Evolutionary conservation across 2,329 filamentous ascomycete genomes (phyloP).

Genomic region (Colletotrichum sp.): DNA sequence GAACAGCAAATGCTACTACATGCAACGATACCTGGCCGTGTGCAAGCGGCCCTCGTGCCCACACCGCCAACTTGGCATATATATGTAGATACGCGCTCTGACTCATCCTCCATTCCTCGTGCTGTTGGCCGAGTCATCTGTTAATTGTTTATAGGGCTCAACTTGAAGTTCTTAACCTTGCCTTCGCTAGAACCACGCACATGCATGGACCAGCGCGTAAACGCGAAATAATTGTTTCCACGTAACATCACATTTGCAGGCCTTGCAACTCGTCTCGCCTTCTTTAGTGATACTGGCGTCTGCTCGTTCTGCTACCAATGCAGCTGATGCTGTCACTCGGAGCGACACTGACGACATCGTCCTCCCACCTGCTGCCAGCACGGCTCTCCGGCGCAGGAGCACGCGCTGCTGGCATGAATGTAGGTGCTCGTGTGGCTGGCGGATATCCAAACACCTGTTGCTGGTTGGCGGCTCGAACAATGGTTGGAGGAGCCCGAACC

Average conservation of each 20-base stretch:
- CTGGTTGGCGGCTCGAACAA: not conserved
- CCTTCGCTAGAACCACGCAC: not conserved
- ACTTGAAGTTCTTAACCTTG: not conserved
- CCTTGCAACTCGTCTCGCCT: not conserved
- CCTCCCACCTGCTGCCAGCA: conserved; percentile 47
- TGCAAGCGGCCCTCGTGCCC: not conserved
- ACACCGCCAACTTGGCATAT: not conserved
- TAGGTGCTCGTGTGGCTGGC: conserved; percentile 27
- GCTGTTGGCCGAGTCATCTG: not conserved
- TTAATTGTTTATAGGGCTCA: not conserved
- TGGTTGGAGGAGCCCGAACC: not conserved
- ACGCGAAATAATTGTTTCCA: not conserved
- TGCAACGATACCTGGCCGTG: not conserved
- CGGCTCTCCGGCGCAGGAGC: conserved; percentile 46
- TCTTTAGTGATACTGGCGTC: conserved; percentile 28
- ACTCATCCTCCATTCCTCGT: not conserved
- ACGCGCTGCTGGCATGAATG: conserved; percentile 32
- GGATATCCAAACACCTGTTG: conserved; percentile 15
- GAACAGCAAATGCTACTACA: not conserved
- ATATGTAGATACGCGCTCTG: not conserved
- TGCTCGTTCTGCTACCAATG: conserved; percentile 50
- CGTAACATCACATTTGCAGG: not conserved
- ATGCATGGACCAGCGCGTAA: not conserved
- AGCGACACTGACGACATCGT: conserved; percentile 58
- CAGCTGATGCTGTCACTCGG: conserved; percentile 69